Base-by-base conservation (phyloP, 495 filamentous ascomycete species). In the Penicillium lagena region DNA sequence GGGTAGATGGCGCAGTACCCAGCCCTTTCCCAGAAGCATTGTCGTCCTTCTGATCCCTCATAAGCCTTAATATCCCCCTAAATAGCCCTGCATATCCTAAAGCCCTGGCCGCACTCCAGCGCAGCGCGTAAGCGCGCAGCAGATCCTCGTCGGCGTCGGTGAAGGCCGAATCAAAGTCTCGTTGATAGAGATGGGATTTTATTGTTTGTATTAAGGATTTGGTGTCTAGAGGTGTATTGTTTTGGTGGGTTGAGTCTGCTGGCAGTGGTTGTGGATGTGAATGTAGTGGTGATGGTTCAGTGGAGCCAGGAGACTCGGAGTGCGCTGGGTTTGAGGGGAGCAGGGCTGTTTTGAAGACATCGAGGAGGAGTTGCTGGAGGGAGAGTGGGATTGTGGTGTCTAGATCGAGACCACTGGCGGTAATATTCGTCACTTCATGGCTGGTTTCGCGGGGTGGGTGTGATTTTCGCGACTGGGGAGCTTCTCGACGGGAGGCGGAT, bases 51-150 rank as follows among this genome's bases (percentile, higher is more conserved):
- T 38, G 29, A 39, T 13, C 49, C 47, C n/a, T 76, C 60, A 59
- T 63, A 46, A 48, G 53, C 6, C 22, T 4, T 22, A 66, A 31
- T 13, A 69, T 43, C 30, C 72, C 74, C 13, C 64, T 50, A 28
- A 97, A 73, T 5, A 95, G 56, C 7, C 78, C 70, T 29, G 76
- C 62, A 66, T 96, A 98, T 47, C 83, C 88, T 22, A 96, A 67
- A 3, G 88, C 86, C 34, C 93, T 64, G 30, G 81, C 78, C 9
- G 91, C 83, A 59, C 87, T 94, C 87, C 88, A 98, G 42, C 93
- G 71, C 46, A 86, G 73, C 5, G 87, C 86, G 68, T 98, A 98
- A 6, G 85, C 89, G 34, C 82, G 72, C 13, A 94, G 70, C 33
- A 81, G 69, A 36, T 82, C 80, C 32, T 80, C 68, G 29, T 62